phyloP scores from a whole-genome alignment of 805 yeast genomes.

The Kazachstania taianensis region DNA sequence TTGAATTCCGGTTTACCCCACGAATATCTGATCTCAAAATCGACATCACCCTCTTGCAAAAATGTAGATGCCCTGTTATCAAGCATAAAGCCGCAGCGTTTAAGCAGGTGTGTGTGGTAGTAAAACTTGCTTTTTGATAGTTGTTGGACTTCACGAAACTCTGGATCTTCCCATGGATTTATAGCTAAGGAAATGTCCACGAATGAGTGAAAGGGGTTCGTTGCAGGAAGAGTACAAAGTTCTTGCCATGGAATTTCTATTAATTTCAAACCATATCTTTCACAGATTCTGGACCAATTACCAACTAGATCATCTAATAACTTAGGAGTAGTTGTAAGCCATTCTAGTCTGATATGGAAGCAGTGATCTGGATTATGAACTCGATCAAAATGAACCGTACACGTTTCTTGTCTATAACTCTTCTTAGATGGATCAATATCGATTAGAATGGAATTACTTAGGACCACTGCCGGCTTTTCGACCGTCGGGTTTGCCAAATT shows the following conservation, averaged over 20 bases:
- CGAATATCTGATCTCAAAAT: conserved; percentile 64
- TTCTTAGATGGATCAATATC: conserved; percentile 66
- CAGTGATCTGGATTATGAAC: conserved; percentile 94
- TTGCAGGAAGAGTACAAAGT: conserved; percentile 59
- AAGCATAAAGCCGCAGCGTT: conserved; percentile 60
- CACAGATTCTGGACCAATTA: conserved; percentile 75
- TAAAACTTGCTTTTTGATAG: conserved; percentile 48
- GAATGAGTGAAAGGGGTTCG: conserved; percentile 83
- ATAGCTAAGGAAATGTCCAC: conserved; percentile 56
- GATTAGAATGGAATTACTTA: conserved; percentile 56
- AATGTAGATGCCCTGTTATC: conserved; percentile 71
- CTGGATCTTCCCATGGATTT: conserved; percentile 62
- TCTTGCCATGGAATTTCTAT: conserved; percentile 93
- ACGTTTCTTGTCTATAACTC: conserved; percentile 68
- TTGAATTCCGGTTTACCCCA: conserved; percentile 86
- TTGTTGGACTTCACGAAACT: conserved; percentile 35
- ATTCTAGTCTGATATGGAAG: conserved; percentile 81
- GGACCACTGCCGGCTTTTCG: conserved; percentile 34
- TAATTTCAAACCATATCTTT: conserved; percentile 66
- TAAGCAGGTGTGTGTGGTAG: conserved; percentile 68
- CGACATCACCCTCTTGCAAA: conserved; percentile 36
- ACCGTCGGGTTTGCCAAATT: background rate
- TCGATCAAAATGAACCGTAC: conserved; percentile 79
- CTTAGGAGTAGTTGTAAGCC: conserved; percentile 86
- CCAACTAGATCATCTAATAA: conserved; percentile 69